phyloP scores from a whole-genome alignment of 495 filamentous ascomycete species.

The Penicillium diatomitis region DNA sequence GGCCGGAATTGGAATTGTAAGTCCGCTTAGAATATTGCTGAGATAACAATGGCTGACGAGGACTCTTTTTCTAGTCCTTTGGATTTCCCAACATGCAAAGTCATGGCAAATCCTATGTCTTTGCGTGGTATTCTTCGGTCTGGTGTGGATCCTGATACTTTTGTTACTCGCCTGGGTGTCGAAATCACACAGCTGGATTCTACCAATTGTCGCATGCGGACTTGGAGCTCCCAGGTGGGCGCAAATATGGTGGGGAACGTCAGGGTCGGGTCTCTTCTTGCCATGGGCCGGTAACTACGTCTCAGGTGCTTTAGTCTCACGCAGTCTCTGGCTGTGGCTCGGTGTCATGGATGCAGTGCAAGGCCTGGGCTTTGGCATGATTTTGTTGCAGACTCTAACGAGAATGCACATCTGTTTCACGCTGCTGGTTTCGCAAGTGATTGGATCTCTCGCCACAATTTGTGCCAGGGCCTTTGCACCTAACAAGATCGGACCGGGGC shows the following conservation, averaged over 20 bases:
- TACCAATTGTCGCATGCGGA: constrained; percentile 42
- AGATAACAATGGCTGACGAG: too few species aligned
- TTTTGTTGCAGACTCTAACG: constrained; percentile 40
- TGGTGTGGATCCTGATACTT: constrained; percentile 34
- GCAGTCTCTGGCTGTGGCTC: constrained; percentile 43
- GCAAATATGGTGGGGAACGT: constrained; percentile 45
- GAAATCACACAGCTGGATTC: constrained; percentile 40
- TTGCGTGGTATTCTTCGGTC: constrained; percentile 35
- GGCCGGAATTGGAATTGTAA: constrained; percentile 43
- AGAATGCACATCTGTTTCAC: constrained; percentile 43
- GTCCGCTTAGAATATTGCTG: not conserved
- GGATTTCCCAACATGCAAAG: constrained; percentile 37
- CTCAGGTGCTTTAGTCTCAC: constrained; percentile 35
- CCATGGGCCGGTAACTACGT: constrained; percentile 41
- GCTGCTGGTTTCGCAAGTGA: constrained; percentile 39
- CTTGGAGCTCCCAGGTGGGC: constrained; percentile 43
- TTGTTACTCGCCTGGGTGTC: constrained; percentile 33
- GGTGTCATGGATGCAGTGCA: constrained; percentile 41
- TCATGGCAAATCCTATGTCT: constrained; percentile 38
- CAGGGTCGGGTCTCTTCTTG: constrained; percentile 35
- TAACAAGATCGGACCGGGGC: constrained; percentile 40
- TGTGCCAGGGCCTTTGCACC: constrained; percentile 38
- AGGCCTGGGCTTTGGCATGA: constrained; percentile 45
- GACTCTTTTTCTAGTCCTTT: constrained; percentile 25
- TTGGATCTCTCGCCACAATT: constrained; percentile 44